Conservation (phyloP, 1,139 yeast species). For the Meyerozyma guilliermondii region DNA sequence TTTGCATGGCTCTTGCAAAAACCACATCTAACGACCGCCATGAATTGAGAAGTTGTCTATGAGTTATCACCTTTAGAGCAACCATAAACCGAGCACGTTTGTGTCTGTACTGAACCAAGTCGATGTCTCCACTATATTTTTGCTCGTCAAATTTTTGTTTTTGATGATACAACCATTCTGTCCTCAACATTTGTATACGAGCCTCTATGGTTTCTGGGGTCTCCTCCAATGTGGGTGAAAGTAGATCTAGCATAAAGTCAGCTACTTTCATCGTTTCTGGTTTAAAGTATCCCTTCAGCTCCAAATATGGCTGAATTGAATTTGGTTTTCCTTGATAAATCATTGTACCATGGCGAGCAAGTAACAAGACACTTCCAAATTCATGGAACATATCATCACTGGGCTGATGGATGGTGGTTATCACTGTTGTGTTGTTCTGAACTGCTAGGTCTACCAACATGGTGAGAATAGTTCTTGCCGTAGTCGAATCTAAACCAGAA, state of each 20-base stretch:
- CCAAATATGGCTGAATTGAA: slow-evolving; percentile 11
- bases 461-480: slow-evolving; percentile 15
- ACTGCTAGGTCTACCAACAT: slow-evolving; percentile 14
- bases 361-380: slow-evolving; percentile 18
- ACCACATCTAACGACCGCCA: slow-evolving; percentile 16
- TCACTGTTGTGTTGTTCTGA: slow-evolving; percentile 16
- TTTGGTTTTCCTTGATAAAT: slow-evolving; percentile 16
- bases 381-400: slow-evolving; percentile 16
- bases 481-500: slow-evolving; percentile 21
- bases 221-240: slow-evolving; percentile 12
- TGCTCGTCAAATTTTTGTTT: not conserved
- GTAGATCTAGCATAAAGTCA: slow-evolving; percentile 16
- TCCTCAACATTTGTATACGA: slow-evolving; percentile 11
- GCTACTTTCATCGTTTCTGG: slow-evolving; percentile 14
- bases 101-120: not conserved
- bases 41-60: slow-evolving; percentile 15
- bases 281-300: slow-evolving; percentile 9
- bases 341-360: slow-evolving; percentile 20
- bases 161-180: slow-evolving; percentile 8
- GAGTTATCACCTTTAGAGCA: slow-evolving; percentile 12
- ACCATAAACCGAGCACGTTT: slow-evolving; percentile 15
- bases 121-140: not conserved
- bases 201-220: slow-evolving; percentile 8
- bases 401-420: slow-evolving; percentile 23
- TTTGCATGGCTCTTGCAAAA: slow-evolving; percentile 16